These are phyloP conservation scores for Corymbia citriodora DNA, from an alignment of 441 rosid genomes.

Conservation along the genomic window DNA sequence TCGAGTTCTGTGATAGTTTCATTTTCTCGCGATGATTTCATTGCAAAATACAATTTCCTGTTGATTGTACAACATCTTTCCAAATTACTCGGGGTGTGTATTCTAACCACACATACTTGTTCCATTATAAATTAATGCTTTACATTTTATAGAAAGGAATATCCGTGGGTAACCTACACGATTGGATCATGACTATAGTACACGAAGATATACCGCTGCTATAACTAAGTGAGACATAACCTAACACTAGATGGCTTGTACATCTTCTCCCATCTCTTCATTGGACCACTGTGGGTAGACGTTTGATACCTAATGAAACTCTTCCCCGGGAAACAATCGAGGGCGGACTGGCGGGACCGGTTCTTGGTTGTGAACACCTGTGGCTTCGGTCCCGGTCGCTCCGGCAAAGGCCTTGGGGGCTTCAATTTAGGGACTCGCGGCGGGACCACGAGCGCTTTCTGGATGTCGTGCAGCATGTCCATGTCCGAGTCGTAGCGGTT, in stretches of 20 bases:
- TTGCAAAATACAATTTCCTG: not conserved
- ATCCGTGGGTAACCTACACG: not conserved
- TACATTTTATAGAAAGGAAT: not conserved
- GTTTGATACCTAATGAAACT: not conserved
- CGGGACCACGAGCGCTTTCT: conserved; percentile 46
- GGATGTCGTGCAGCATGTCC: conserved; percentile 43
- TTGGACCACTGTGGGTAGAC: not conserved
- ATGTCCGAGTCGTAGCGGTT: conserved; percentile 42
- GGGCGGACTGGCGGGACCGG: not conserved
- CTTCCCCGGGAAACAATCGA: not conserved
- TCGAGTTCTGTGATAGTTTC: not conserved
- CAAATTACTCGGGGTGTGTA: not conserved
- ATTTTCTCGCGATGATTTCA: not conserved
- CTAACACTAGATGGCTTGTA: not conserved
- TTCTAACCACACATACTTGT: not conserved
- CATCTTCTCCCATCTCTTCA: not conserved
- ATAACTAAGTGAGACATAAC: not conserved
- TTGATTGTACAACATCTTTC: not conserved
- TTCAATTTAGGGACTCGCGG: conserved; percentile 10
- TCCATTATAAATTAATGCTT: not conserved
- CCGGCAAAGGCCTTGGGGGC: not conserved
- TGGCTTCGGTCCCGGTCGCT: not conserved
- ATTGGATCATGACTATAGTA: not conserved
- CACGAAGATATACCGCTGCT: not conserved
- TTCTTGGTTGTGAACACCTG: not conserved